Conservation (phyloP, 805 yeast species). For the Torulaspora microellipsoides region DNA sequence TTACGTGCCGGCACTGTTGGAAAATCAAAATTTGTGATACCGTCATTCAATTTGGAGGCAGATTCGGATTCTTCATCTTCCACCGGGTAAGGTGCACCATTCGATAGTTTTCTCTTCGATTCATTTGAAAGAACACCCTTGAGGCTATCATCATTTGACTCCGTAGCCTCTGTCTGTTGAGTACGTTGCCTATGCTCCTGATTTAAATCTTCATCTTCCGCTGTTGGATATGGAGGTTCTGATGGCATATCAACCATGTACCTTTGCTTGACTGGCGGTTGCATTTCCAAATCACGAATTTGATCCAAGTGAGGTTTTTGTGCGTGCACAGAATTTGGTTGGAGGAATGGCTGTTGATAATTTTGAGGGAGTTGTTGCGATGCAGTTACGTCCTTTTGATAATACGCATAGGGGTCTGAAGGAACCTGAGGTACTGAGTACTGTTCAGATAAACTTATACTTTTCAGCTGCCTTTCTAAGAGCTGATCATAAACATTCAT, state of each 20-base stretch:
- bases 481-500: slow-evolving; percentile 71
- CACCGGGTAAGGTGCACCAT: slow-evolving; percentile 20
- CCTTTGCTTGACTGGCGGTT: not conserved
- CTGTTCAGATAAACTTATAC: slow-evolving; percentile 35
- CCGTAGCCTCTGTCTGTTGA: not conserved
- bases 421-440: slow-evolving; percentile 26
- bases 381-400: slow-evolving; percentile 1
- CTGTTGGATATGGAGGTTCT: slow-evolving; percentile 29
- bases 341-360: not conserved
- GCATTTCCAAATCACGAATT: slow-evolving; percentile 6
- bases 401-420: slow-evolving; percentile 24
- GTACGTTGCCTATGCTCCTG: not conserved
- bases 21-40: slow-evolving; percentile 35
- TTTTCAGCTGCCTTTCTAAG: slow-evolving; percentile 52
- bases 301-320: slow-evolving; percentile 8
- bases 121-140: not conserved
- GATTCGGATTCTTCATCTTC: slow-evolving; percentile 11
- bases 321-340: not conserved
- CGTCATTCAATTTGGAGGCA: not conserved
- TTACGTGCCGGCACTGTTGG: slow-evolving; percentile 40
- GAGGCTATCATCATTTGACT: not conserved
- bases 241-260: slow-evolving; percentile 14
- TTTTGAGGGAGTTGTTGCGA: slow-evolving; percentile 1
- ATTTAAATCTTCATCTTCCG: slow-evolving; percentile 14
- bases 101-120: slow-evolving; percentile 4